Evolutionary conservation across 148 eudicot species (phyloP).

Genomic region (Polygonum maritimum): DNA sequence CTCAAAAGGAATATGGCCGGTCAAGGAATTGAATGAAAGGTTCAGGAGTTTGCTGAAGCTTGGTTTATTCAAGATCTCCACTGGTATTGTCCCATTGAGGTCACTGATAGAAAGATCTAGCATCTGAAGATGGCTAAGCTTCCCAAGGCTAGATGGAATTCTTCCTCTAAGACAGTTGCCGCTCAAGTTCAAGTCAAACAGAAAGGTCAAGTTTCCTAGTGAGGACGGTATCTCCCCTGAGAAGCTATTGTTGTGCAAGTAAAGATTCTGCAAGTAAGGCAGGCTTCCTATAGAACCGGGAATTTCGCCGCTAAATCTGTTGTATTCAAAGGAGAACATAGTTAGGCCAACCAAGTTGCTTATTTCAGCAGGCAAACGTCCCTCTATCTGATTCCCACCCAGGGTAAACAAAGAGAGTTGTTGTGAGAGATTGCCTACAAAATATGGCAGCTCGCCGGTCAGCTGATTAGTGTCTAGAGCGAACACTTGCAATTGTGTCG

Average conservation of each 20-base stretch:
- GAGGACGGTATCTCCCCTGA: constrained; percentile 21
- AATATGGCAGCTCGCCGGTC: constrained; percentile 10
- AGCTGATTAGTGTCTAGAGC: neutral
- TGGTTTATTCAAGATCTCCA: constrained; percentile 11
- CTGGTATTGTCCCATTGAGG: constrained; percentile 15
- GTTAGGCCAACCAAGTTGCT: constrained; percentile 19
- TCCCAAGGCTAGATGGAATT: constrained; percentile 20
- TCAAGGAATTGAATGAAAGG: constrained; percentile 19
- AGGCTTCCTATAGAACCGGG: constrained; percentile 20
- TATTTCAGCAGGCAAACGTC: constrained; percentile 20
- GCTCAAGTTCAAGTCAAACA: constrained; percentile 14
- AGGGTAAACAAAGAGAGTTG: constrained; percentile 6
- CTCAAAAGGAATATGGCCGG: constrained; percentile 19
- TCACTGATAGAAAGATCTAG: constrained; percentile 16
- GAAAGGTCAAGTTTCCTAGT: constrained; percentile 12
- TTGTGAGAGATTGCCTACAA: constrained; percentile 17
- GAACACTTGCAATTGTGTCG: neutral
- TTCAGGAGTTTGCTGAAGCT: constrained; percentile 16
- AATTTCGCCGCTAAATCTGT: constrained; percentile 17
- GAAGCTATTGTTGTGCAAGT: constrained; percentile 11
- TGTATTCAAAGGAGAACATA: constrained; percentile 14
- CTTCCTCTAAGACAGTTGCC: constrained; percentile 13
- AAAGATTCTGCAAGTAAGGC: constrained; percentile 16
- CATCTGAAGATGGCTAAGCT: constrained; percentile 11
- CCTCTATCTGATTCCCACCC: constrained; percentile 16